Percentiles rank a stretch among this genome's conserved stretches.
phyloP scores from a whole-genome alignment of 2,329 filamentous ascomycete species.

The Verticillium isaacii region DNA sequence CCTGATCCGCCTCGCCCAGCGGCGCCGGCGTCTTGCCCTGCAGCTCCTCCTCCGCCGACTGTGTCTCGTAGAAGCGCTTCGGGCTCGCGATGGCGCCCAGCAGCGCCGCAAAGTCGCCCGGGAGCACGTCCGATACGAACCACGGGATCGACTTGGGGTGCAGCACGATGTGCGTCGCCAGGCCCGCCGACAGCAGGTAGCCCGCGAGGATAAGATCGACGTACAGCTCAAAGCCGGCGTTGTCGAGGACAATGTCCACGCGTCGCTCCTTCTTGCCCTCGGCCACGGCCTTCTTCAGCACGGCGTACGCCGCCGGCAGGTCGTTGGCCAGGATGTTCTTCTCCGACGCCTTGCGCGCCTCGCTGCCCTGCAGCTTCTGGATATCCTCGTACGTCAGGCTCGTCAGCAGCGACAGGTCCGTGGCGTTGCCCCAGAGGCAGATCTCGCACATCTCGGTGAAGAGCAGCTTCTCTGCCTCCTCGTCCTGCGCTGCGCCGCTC shows the following conservation, averaged over 20 bases:
- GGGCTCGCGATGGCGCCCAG: constrained; percentile 76
- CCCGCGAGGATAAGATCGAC: constrained; percentile 91
- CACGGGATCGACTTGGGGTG: constrained; percentile 95
- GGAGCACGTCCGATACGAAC: constrained; percentile 96
- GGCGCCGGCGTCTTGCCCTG: constrained; percentile 53
- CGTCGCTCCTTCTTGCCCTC: constrained; percentile 63
- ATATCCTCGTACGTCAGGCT: constrained; percentile 93
- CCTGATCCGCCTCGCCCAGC: constrained; percentile 62
- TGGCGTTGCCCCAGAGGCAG: constrained; percentile 95
- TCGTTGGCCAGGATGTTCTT: constrained; percentile 92
- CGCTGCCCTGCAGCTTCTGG: constrained; percentile 87
- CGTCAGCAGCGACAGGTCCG: constrained; percentile 85
- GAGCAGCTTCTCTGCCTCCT: constrained; percentile 68
- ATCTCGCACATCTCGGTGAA: constrained; percentile 96
- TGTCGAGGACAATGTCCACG: constrained; percentile 94
- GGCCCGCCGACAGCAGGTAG: constrained; percentile 76
- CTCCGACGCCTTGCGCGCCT: constrained; percentile 81
- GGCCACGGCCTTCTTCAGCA: constrained; percentile 60
- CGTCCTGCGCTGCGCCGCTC: constrained; percentile 48
- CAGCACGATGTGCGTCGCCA: constrained; percentile 82
- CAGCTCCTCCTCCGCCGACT: constrained; percentile 60
- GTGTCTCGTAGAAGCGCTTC: constrained; percentile 71
- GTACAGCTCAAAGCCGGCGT: constrained; percentile 94
- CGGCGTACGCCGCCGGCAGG: constrained; percentile 64
- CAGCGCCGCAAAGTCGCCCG: constrained; percentile 77